Percentiles rank a stretch among this genome's conserved stretches.
Evolutionary conservation across 257 asterid species (phyloP).

Genomic region (Leptodermis oblonga): DNA sequence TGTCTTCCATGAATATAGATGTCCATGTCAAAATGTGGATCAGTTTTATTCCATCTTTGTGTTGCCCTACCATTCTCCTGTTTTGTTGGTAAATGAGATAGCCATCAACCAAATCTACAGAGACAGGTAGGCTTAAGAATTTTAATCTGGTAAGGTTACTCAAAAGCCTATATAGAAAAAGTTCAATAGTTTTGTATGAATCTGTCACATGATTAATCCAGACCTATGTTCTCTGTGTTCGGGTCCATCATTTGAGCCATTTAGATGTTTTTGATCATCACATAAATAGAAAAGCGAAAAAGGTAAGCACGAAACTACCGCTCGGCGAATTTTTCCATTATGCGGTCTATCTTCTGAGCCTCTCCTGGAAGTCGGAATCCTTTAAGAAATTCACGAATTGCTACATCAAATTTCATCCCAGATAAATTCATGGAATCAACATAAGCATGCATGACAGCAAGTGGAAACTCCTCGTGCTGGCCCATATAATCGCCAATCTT

Average conservation of each 20-base stretch:
- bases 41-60: neutral
- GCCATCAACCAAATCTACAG: neutral
- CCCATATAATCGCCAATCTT: conserved; percentile 95
- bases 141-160: neutral
- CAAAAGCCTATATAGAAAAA: neutral
- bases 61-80: neutral
- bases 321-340: conserved; percentile 99
- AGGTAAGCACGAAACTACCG: conserved; percentile 51
- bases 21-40: neutral
- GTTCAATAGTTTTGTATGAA: neutral
- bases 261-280: neutral
- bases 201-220: neutral
- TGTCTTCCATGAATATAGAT: neutral
- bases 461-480: conserved; percentile 97
- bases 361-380: conserved; percentile 99
- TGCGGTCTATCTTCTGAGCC: conserved; percentile 99
- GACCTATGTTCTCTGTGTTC: neutral
- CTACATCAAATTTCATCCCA: conserved; percentile 83
- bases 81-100: conserved; percentile 1
- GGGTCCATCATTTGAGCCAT: neutral
- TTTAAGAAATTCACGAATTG: conserved; percentile 91
- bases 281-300: conserved; percentile 19
- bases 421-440: conserved; percentile 89
- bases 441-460: conserved; percentile 97
- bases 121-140: neutral